Conservation (phyloP, 2,329 filamentous ascomycete genomes). For the Didymella glomerata region DNA sequence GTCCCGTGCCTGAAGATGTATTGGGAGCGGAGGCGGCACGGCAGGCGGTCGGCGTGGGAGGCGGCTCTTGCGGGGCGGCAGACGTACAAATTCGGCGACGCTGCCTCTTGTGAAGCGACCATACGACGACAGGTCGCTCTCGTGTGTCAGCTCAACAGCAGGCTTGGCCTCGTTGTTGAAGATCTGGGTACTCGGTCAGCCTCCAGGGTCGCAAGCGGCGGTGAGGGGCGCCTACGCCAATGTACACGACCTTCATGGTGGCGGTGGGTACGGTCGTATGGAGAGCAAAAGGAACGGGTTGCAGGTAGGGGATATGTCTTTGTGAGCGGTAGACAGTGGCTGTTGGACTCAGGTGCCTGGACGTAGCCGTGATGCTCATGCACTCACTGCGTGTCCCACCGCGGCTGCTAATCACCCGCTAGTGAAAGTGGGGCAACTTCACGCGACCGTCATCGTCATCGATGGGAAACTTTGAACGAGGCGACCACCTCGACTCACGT, state of each 20-base stretch:
- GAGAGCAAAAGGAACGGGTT: not conserved
- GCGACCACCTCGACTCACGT: conserved; percentile 13
- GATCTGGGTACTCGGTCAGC: conserved; percentile 63
- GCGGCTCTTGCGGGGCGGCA: not conserved
- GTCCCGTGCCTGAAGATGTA: not conserved
- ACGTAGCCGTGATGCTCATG: conserved; percentile 11
- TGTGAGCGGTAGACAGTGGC: conserved; percentile 1
- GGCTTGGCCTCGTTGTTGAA: conserved; percentile 80
- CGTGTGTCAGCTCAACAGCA: conserved; percentile 76
- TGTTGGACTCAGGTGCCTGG: conserved; percentile 9
- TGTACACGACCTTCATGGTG: conserved; percentile 85
- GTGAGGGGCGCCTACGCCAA: conserved; percentile 70
- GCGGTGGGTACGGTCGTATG: conserved; percentile 1
- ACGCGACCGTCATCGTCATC: conserved; percentile 31
- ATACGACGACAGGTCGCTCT: conserved; percentile 80
- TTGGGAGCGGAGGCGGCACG: not conserved
- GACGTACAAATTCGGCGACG: conserved; percentile 39
- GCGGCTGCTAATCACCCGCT: conserved; percentile 30
- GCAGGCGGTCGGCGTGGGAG: not conserved
- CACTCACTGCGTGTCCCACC: conserved; percentile 2
- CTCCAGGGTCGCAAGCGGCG: conserved; percentile 22
- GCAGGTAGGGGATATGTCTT: not conserved
- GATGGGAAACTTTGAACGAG: conserved; percentile 24
- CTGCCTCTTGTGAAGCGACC: conserved; percentile 75
- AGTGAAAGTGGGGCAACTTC: conserved; percentile 32